Conservation (phyloP, 371 early-diverging fungal species). For the Mortierella sp. region DNA sequence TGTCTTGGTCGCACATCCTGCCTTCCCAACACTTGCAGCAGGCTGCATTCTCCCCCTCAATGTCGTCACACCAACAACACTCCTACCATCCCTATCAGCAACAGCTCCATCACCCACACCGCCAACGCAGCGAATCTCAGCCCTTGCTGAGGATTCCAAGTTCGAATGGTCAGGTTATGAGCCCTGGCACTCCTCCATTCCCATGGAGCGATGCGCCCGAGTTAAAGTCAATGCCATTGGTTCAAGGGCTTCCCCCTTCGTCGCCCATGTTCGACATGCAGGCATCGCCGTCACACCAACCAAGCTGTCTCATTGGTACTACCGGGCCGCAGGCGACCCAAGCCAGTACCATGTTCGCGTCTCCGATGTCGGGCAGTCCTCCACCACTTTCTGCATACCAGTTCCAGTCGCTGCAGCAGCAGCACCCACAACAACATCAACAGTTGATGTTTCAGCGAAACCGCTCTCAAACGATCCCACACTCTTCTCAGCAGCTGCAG, state of each 20-base stretch:
- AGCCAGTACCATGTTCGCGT: constrained; percentile 1
- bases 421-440: constrained; percentile 14
- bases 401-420: constrained; percentile 12
- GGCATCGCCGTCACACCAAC: not conserved
- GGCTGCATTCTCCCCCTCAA: constrained; percentile 11
- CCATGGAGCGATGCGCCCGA: not conserved
- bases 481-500: constrained; percentile 1
- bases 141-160: constrained; percentile 12
- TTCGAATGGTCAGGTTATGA: constrained; percentile 4
- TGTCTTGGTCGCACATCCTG: constrained; percentile 32
- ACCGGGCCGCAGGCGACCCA: not conserved
- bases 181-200: constrained; percentile 2
- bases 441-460: constrained; percentile 8
- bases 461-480: constrained; percentile 6
- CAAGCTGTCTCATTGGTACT: constrained; percentile 1
- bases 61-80: no score
- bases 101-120: constrained; percentile 5
- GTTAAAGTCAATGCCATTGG: constrained; percentile 1
- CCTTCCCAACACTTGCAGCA: constrained; percentile 9
- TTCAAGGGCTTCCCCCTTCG: not conserved
- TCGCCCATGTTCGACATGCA: not conserved
- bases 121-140: constrained; percentile 13
- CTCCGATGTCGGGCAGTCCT: not conserved
- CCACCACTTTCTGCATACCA: constrained; percentile 2
- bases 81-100: not conserved